Conservation (phyloP, 2,329 filamentous ascomycete genomes). For the Fusarium setosum region DNA sequence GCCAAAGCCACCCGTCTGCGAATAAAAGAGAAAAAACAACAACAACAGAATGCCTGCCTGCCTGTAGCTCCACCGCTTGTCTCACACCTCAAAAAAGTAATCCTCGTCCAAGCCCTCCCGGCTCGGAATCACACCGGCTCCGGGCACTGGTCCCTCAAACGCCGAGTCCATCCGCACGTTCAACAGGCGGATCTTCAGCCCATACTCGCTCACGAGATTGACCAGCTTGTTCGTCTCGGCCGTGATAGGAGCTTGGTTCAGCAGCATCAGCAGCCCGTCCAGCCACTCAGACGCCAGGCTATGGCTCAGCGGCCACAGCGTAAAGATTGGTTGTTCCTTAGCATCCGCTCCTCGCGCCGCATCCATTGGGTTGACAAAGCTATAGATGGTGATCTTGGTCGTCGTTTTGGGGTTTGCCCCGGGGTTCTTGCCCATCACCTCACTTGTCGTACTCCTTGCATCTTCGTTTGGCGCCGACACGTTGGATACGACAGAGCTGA, state of each 20-base stretch:
- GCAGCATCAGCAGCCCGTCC: constrained; percentile 92
- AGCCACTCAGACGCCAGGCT: constrained; percentile 95
- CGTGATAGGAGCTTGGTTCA: constrained; percentile 97
- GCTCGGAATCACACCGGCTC: constrained; percentile 81
- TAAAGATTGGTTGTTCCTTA: constrained; percentile 80
- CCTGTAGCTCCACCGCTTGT: not conserved
- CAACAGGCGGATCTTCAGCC: constrained; percentile 89
- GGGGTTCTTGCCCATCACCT: constrained; percentile 54
- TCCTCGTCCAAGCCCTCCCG: constrained; percentile 90
- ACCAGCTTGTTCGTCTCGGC: constrained; percentile 93
- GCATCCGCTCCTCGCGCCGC: constrained; percentile 48
- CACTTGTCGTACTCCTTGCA: constrained; percentile 56
- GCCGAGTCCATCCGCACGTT: constrained; percentile 88
- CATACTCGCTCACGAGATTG: constrained; percentile 87
- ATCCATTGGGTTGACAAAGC: constrained; percentile 64
- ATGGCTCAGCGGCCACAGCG: constrained; percentile 83
- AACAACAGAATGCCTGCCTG: not conserved
- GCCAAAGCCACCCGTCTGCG: constrained; percentile 31
- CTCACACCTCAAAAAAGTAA: constrained; percentile 86
- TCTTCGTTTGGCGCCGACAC: constrained; percentile 76
- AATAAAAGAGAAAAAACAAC: constrained; percentile 29
- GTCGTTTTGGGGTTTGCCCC: constrained; percentile 58
- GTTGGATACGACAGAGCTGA: constrained; percentile 95
- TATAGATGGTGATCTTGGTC: constrained; percentile 94
- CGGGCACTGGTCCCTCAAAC: constrained; percentile 74